Conservation (phyloP, 73 alveolate species). For the Durusdinium trenchii region DNA sequence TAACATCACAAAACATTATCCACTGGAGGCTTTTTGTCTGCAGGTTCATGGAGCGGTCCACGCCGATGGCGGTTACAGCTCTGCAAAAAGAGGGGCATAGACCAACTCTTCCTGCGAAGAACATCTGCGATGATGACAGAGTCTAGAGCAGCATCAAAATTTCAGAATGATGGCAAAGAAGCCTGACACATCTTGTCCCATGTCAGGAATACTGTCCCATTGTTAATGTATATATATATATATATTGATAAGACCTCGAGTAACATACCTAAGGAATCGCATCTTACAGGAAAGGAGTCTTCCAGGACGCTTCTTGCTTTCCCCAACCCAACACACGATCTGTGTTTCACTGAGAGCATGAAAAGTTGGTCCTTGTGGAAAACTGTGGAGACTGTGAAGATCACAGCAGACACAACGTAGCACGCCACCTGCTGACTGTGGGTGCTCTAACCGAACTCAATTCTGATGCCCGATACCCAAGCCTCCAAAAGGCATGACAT, state of each 20-base stretch:
- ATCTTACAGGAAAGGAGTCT: too few relatives aligned
- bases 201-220: too few relatives aligned
- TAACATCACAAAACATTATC: too few relatives aligned
- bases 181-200: too few relatives aligned
- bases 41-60: background rate
- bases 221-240: background rate
- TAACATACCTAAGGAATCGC: background rate
- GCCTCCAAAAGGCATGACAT: conserved; percentile 17
- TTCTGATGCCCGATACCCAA: background rate
- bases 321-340: background rate
- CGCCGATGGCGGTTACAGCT: conserved; percentile 11
- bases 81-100: conserved; percentile 28
- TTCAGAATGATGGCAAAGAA: too few relatives aligned
- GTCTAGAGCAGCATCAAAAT: background rate
- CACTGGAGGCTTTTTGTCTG: background rate
- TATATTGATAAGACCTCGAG: background rate
- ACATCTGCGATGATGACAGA: background rate
- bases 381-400: conserved; percentile 20
- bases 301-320: background rate
- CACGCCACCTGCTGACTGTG: conserved; percentile 7
- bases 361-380: conserved; percentile 23
- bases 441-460: background rate
- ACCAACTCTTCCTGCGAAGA: background rate
- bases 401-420: conserved; percentile 38
- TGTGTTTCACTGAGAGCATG: background rate